Conservation (phyloP, 345 rosid species). For the Bruguiera gymnorhiza region DNA sequence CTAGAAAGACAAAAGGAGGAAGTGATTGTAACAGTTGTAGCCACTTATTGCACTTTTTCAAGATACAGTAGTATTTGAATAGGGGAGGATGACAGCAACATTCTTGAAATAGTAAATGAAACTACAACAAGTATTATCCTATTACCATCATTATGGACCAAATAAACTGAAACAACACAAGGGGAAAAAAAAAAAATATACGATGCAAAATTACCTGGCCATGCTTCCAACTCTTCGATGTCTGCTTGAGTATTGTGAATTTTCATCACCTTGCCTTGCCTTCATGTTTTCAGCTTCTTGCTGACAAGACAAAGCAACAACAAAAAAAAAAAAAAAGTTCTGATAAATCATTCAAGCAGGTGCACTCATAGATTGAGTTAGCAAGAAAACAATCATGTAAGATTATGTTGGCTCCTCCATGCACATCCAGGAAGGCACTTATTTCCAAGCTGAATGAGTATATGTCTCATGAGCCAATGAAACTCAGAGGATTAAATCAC, state of each 20-base stretch:
- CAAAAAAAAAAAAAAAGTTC: slow-evolving; percentile 9
- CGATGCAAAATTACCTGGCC: slow-evolving; percentile 42
- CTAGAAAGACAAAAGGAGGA: slow-evolving; percentile 25
- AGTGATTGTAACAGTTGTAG: not conserved
- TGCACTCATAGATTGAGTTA: not conserved
- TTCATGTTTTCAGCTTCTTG: slow-evolving; percentile 63
- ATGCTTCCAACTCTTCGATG: slow-evolving; percentile 28
- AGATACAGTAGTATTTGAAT: too few relatives aligned
- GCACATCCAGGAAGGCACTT: too few relatives aligned
- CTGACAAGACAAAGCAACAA: slow-evolving; percentile 33
- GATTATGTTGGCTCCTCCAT: too few relatives aligned
- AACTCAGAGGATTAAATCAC: not conserved
- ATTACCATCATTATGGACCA: too few relatives aligned
- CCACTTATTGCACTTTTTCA: not conserved
- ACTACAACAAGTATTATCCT: too few relatives aligned
- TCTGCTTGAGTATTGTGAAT: slow-evolving; percentile 37
- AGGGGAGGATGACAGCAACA: too few relatives aligned
- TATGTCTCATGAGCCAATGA: not conserved
- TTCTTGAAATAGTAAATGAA: too few relatives aligned
- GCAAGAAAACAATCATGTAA: not conserved
- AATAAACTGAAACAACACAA: not conserved
- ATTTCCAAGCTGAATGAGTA: too few relatives aligned
- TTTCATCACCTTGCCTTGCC: slow-evolving; percentile 40
- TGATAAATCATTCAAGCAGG: slow-evolving; percentile 11
- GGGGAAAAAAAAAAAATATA: not conserved